Evolutionary conservation across 2,329 filamentous ascomycete species (phyloP).

Genomic region (Epichloe hybrida): DNA sequence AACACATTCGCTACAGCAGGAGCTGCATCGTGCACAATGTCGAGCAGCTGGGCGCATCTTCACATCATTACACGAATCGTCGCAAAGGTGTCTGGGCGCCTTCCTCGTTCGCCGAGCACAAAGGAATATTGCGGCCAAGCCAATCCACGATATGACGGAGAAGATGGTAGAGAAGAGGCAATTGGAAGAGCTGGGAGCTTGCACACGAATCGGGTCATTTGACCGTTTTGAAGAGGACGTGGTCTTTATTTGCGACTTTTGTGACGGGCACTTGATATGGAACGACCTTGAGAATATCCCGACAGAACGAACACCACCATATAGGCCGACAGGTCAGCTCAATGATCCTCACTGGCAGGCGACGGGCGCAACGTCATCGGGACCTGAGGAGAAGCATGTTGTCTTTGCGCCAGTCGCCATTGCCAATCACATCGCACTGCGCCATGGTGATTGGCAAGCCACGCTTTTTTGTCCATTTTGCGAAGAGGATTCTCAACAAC

Average conservation of each 20-base stretch:
- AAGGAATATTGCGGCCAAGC: slow-evolving; percentile 12
- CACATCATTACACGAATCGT: slow-evolving; percentile 33
- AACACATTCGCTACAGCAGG: slow-evolving; percentile 32
- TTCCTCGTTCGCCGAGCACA: slow-evolving; percentile 39
- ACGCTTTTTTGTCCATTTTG: slow-evolving; percentile 20
- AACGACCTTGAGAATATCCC: slow-evolving; percentile 41
- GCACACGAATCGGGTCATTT: slow-evolving; percentile 40
- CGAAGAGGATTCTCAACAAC: too few species aligned
- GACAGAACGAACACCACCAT: slow-evolving; percentile 25
- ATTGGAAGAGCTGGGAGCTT: slow-evolving; percentile 36
- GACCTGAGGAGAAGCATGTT: slow-evolving; percentile 32
- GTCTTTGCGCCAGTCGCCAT: slow-evolving; percentile 45
- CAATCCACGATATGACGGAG: slow-evolving; percentile 12
- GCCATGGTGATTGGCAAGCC: slow-evolving; percentile 36
- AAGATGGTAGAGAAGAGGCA: slow-evolving; percentile 23
- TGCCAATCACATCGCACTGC: slow-evolving; percentile 41
- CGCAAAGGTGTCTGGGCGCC: slow-evolving; percentile 40
- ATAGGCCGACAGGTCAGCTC: slow-evolving; percentile 6
- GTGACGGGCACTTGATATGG: slow-evolving; percentile 47
- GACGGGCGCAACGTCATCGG: slow-evolving; percentile 26
- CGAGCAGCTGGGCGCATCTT: slow-evolving; percentile 44
- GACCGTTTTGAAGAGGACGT: slow-evolving; percentile 41
- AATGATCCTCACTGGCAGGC: slow-evolving; percentile 38
- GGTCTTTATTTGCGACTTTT: slow-evolving; percentile 48
- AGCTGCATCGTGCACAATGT: slow-evolving; percentile 45